A percentile compares a stretch with the other conserved stretches of the same genome.
phyloP scores from a whole-genome alignment of 495 filamentous ascomycete genomes.

The Penicillium ochrochloron region DNA sequence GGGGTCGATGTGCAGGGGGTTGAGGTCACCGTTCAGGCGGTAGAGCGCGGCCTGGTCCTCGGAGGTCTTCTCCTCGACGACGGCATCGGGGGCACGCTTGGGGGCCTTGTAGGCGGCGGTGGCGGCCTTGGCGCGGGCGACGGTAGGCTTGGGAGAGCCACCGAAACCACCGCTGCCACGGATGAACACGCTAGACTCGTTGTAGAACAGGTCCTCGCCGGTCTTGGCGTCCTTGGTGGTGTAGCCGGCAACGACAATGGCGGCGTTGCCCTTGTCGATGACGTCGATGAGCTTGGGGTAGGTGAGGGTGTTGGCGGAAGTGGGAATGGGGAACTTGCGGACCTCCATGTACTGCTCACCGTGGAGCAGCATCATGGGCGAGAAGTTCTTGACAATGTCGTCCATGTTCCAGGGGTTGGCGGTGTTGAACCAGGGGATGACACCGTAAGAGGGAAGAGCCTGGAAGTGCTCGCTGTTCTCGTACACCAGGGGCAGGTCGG shows the following conservation, averaged over 20 bases:
- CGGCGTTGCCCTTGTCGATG: slow-evolving; percentile 91
- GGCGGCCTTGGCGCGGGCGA: slow-evolving; percentile 70
- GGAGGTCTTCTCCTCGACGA: slow-evolving; percentile 87
- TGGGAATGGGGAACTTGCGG: slow-evolving; percentile 92
- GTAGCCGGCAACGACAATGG: slow-evolving; percentile 77
- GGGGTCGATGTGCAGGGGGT: slow-evolving; percentile 94
- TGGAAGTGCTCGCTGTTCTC: slow-evolving; percentile 92
- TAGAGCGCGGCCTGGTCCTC: slow-evolving; percentile 97
- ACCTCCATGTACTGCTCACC: slow-evolving; percentile 99
- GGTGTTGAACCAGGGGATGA: slow-evolving; percentile 90
- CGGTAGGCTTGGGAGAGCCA: slow-evolving; percentile 75
- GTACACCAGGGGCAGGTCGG: slow-evolving; percentile 83
- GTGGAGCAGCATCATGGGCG: slow-evolving; percentile 98
- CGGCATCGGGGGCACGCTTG: slow-evolving; percentile 73
- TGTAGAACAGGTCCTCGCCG: slow-evolving; percentile 94
- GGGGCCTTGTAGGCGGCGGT: slow-evolving; percentile 81
- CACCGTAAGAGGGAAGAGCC: slow-evolving; percentile 90
- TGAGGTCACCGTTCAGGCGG: slow-evolving; percentile 89
- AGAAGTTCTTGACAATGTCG: slow-evolving; percentile 92
- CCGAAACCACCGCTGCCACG: slow-evolving; percentile 92
- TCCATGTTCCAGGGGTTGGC: slow-evolving; percentile 77
- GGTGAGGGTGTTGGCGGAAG: slow-evolving; percentile 76
- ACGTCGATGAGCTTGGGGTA: slow-evolving; percentile 91
- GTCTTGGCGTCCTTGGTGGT: slow-evolving; percentile 79
- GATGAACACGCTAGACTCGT: slow-evolving; percentile 90